Conservation (phyloP, 2,329 filamentous ascomycete genomes). For the Fusarium camptoceras region DNA sequence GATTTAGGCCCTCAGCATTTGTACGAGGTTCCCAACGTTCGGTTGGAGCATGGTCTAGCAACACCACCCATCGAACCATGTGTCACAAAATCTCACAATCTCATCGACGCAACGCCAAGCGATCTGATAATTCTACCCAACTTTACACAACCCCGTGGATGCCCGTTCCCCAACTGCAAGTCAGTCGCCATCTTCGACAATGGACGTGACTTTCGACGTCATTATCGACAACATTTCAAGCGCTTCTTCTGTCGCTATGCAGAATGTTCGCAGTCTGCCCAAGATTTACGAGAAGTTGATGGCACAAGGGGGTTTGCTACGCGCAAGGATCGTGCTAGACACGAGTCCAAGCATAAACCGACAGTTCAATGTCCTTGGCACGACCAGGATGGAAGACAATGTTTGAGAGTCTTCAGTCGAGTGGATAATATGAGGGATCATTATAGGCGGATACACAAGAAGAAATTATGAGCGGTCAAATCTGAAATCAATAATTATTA, state of each 20-base stretch:
- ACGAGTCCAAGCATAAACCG: not conserved
- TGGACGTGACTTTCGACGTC: not conserved
- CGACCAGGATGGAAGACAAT: not conserved
- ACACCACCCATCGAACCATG: not conserved
- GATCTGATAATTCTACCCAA: not conserved
- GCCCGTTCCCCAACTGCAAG: not conserved
- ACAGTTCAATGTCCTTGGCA: not conserved
- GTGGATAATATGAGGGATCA: conserved; percentile 1
- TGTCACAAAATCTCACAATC: not conserved
- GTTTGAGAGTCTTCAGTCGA: not conserved
- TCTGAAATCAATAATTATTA: not conserved
- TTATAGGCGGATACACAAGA: not conserved
- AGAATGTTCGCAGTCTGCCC: not conserved
- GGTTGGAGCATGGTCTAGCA: not conserved
- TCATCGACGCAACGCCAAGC: not conserved
- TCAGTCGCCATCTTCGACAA: not conserved
- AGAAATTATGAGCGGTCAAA: not conserved
- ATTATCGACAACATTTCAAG: not conserved
- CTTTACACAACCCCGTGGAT: not conserved
- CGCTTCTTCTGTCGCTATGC: not conserved
- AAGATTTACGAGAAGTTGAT: not conserved
- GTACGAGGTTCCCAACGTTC: not conserved
- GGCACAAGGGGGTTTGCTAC: not conserved
- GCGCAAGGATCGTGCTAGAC: not conserved
- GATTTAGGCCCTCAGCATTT: not conserved